Base-by-base conservation (phyloP, 108 stramenopile species). In the Nannochloropsis salina region DNA sequence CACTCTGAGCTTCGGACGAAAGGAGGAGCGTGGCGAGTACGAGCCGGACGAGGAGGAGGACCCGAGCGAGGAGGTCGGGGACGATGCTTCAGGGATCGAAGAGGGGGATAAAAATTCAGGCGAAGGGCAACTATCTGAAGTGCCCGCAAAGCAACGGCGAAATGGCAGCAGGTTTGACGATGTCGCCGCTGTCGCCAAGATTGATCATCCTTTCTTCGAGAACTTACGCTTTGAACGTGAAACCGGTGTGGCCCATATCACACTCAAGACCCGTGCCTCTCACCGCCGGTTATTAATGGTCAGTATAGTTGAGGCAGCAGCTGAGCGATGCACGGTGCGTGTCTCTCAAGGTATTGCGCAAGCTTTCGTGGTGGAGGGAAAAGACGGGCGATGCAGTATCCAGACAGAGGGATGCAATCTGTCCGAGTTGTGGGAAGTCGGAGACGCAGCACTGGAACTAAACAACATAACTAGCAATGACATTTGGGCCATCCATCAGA, bases 221-320 rank as follows among this genome's bases (percentile, higher is more conserved):
- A 83, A 83, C 41, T 45, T 87, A 42, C 74, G 45, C 41, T 84
- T 79, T 42, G 47, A 80, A 9, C 83, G 44, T 40, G 84, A 84
- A 43, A 43, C 81, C 9, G 88, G 88, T 21, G 89, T 87, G 87
- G 44, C 90, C 6, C 43, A 90, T 18, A 42, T 90, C 22, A 85
- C 84, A 12, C 84, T 90, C 8, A 44, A 84, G 42, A 85, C 87
- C 2, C 89, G 87, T 4, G 84, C 83, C 5, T 90, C 42, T 18
- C 79, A 45, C 44, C 94, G 96, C 20, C 96, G 96, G 47, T 89
- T 99, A n/a, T 94, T 99, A 41, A 97, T 99, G 96, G 95, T 98
- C n/a, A 95, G 95, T 9, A 86, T 97, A 1, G 97, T 95, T 0
- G 96, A 98, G 92, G 90, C 87, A 83, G 97, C 96, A 6, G 94